phyloP scores from a whole-genome alignment of 2,329 filamentous ascomycete genomes.

The Colletotrichum coccodes region DNA sequence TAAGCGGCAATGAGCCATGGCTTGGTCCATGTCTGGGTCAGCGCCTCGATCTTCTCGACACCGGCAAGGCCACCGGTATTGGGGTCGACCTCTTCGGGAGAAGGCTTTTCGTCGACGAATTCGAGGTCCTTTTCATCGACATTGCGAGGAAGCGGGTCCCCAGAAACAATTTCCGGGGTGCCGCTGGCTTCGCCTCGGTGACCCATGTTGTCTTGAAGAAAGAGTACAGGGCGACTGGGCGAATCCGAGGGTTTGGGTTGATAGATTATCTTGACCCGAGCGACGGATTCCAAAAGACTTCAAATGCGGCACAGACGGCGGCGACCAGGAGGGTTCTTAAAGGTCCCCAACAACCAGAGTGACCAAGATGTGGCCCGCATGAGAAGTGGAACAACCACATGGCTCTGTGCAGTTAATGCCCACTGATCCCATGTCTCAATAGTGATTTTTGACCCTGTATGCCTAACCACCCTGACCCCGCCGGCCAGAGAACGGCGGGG shows the following conservation, averaged over 20 bases:
- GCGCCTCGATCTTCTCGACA: conserved; percentile 50
- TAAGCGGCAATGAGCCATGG: conserved; percentile 51
- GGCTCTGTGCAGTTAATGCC: background rate
- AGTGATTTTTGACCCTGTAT: background rate
- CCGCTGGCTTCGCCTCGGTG: background rate
- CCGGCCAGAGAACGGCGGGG: background rate
- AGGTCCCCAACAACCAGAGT: background rate
- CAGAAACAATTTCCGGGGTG: conserved; percentile 4
- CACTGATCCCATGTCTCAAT: background rate
- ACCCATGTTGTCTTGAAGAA: background rate
- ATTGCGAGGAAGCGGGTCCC: background rate
- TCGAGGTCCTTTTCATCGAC: background rate
- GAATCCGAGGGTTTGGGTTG: background rate
- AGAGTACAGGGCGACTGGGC: background rate
- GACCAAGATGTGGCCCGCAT: conserved; percentile 2
- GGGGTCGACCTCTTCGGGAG: conserved; percentile 4
- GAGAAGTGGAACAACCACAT: conserved; percentile 2
- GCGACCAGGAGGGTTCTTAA: background rate
- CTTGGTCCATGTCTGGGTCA: conserved; percentile 50
- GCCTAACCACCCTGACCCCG: background rate
- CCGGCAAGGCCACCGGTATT: conserved; percentile 37
- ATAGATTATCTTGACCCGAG: background rate
- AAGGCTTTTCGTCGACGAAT: conserved; percentile 15
- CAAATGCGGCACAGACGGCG: background rate
- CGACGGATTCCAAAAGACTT: too few relatives aligned